Evolutionary conservation across 225 moss, liverwort and hornwort species (phyloP).

Genomic region (Climacium dendroides): DNA sequence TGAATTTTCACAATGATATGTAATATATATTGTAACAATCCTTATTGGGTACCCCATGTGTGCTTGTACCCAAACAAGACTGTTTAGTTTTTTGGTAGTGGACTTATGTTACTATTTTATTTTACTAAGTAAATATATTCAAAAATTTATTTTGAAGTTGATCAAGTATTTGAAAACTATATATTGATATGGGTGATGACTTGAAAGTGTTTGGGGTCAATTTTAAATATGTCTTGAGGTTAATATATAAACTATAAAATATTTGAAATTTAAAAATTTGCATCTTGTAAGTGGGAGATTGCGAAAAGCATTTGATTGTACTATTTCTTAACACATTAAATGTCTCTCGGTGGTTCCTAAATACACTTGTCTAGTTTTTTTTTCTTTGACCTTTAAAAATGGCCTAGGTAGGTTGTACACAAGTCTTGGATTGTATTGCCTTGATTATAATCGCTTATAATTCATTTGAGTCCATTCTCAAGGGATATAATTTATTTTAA

Average conservation of each 20-base stretch:
- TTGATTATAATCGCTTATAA: not conserved
- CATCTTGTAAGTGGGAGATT: not conserved
- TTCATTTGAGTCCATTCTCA: not conserved
- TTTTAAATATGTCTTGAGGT: not conserved
- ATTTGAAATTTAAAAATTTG: not conserved
- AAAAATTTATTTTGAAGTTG: too few relatives aligned
- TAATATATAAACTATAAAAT: not conserved
- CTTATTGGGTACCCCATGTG: too few relatives aligned
- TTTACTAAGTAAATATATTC: not conserved
- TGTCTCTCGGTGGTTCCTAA: not conserved
- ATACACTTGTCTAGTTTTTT: not conserved
- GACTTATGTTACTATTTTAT: too few relatives aligned
- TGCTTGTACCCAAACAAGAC: too few relatives aligned
- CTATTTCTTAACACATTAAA: not conserved
- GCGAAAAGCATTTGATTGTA: not conserved
- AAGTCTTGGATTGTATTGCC: too few relatives aligned
- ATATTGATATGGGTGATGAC: not conserved
- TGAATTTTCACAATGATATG: too few relatives aligned
- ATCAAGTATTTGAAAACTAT: too few relatives aligned
- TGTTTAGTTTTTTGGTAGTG: not conserved
- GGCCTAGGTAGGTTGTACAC: rapidly evolving
- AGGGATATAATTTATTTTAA: rapidly evolving
- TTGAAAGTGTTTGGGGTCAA: not conserved
- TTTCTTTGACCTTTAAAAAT: not conserved
- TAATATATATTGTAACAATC: too few relatives aligned